A percentile compares a stretch with the other conserved stretches of the same genome.
These are phyloP conservation scores for Neurospora sp. DNA, from an alignment of 495 filamentous ascomycete genomes.

Conservation along the genomic window DNA sequence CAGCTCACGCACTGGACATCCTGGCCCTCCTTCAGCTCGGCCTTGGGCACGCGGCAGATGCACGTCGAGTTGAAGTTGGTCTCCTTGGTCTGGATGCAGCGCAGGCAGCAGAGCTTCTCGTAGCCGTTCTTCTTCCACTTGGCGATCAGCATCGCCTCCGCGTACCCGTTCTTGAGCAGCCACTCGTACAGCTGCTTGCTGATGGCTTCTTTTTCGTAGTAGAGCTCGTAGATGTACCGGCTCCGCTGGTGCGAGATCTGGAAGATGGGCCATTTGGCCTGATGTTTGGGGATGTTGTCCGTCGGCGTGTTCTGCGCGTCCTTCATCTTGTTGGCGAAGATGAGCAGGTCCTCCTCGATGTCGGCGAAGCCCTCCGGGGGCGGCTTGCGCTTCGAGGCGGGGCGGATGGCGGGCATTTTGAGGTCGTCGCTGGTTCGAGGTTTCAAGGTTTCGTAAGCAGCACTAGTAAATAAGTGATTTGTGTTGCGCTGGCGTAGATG, in stretches of 20 bases:
- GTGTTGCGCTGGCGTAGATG: not conserved
- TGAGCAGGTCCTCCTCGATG: conserved; percentile 90
- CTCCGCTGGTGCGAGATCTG: conserved; percentile 92
- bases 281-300: conserved; percentile 54
- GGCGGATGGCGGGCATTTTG: conserved; percentile 76
- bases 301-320: conserved; percentile 73
- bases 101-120: conserved; percentile 93
- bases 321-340: conserved; percentile 98
- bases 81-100: conserved; percentile 97
- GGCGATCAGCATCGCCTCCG: conserved; percentile 86
- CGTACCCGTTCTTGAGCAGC: conserved; percentile 93
- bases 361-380: conserved; percentile 94
- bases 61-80: conserved; percentile 98
- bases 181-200: conserved; percentile 85
- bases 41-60: conserved; percentile 91
- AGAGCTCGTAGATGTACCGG: conserved; percentile 93
- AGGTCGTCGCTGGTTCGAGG: conserved; percentile 10
- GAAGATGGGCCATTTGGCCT: conserved; percentile 93
- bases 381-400: conserved; percentile 70
- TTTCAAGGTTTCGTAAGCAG: conserved; percentile 1
- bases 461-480: not conserved
- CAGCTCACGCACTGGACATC: conserved; percentile 92
- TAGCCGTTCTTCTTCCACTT: conserved; percentile 99
- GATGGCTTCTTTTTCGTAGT: conserved; percentile 96
- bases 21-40: conserved; percentile 82